phyloP scores from a whole-genome alignment of 1,284 basidiomycete species.

The Ganoderma lucidum region DNA sequence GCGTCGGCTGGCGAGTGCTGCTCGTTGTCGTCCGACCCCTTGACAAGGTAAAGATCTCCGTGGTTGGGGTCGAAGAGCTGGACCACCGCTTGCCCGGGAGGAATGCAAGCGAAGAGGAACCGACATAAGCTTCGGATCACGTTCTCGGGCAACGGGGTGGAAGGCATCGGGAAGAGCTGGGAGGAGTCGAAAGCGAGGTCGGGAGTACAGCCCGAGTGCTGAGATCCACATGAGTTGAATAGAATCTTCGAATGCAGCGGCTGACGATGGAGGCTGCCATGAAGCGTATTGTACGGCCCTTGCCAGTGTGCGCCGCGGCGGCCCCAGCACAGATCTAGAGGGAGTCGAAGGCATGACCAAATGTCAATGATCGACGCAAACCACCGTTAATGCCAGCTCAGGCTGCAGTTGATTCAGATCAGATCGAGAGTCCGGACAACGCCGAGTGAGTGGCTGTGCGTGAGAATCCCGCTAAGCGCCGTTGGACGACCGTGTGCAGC shows the following conservation, averaged over 20 bases:
- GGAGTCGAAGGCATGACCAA: too few species aligned
- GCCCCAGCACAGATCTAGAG: too few species aligned
- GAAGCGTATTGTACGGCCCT: too few species aligned
- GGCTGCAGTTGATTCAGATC: too few species aligned
- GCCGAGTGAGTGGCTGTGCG: background rate
- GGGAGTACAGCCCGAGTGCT: background rate
- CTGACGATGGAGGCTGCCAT: background rate
- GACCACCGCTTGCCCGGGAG: background rate
- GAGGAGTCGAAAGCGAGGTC: background rate
- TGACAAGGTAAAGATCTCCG: constrained; percentile 1
- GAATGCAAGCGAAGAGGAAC: background rate
- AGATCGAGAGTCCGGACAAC: too few species aligned
- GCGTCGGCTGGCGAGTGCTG: background rate
- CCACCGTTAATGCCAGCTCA: too few species aligned
- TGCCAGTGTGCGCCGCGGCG: too few species aligned
- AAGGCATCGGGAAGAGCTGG: background rate
- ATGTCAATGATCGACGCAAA: too few species aligned
- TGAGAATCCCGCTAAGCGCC: background rate
- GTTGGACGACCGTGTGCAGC: background rate
- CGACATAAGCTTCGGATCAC: background rate
- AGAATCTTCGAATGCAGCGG: background rate
- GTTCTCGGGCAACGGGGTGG: background rate
- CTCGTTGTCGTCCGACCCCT: background rate
- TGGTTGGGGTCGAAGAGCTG: background rate
- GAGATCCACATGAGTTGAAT: background rate